Percentiles rank a stretch among this genome's conserved stretches.
phyloP scores from a whole-genome alignment of 192 early-diverging fungal species.

The Chytriomyces hyalinus region DNA sequence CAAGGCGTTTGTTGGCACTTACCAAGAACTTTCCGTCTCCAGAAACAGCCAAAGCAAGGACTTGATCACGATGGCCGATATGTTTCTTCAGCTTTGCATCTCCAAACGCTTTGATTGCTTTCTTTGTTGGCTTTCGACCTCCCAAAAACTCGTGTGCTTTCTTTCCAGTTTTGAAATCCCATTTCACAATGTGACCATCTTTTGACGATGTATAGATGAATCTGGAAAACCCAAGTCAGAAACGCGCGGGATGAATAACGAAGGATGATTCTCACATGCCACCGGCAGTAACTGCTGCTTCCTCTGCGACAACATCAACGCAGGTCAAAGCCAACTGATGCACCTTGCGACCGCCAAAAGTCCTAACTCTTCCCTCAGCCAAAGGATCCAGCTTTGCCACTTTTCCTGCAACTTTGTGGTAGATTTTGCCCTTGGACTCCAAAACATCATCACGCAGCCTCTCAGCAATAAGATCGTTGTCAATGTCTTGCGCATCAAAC shows the following conservation, averaged over 20 bases:
- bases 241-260: slow-evolving; percentile 1
- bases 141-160: slow-evolving; percentile 73
- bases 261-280: slow-evolving; percentile 17
- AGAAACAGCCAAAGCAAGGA: slow-evolving; percentile 50
- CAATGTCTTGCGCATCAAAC: slow-evolving; percentile 90
- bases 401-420: slow-evolving; percentile 58
- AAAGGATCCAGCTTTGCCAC: slow-evolving; percentile 51
- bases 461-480: slow-evolving; percentile 90
- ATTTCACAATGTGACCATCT: slow-evolving; percentile 93
- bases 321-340: slow-evolving; percentile 83
- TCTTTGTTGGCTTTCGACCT: slow-evolving; percentile 73
- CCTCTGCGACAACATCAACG: slow-evolving; percentile 64
- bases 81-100: slow-evolving; percentile 39
- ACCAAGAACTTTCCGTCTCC: slow-evolving; percentile 62
- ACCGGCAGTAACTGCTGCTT: slow-evolving; percentile 38
- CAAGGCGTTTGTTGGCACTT: slow-evolving; percentile 33
- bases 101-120: slow-evolving; percentile 45
- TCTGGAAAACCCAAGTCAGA: slow-evolving; percentile 32
- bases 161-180: slow-evolving; percentile 74
- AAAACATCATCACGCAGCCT: slow-evolving; percentile 82
- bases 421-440: slow-evolving; percentile 58
- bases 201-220: slow-evolving; percentile 87
- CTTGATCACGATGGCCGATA: slow-evolving; percentile 57
- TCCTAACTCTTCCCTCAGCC: slow-evolving; percentile 33
- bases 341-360: slow-evolving; percentile 53